Base-by-base conservation (phyloP, 1,139 yeast species). In the Diutina sp. region DNA sequence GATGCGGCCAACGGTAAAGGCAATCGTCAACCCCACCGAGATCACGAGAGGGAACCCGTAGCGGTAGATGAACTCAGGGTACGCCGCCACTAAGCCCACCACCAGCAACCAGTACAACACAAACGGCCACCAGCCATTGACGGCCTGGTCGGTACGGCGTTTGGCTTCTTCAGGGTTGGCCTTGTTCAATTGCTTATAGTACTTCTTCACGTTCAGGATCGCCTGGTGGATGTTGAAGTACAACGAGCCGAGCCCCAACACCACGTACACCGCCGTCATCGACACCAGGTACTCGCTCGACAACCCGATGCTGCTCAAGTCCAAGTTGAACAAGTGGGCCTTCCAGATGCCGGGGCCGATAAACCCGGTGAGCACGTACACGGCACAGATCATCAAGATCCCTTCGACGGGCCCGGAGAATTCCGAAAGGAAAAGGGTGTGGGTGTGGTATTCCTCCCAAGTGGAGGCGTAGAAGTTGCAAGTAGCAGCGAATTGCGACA, bases 341-440 rank as follows among this genome's bases (percentile, higher is more conserved):
- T 77, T 75, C 93, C 96, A 91, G 51, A 83, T 67, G 1, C 78
- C 82, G 1, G 89, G 85, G 2, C 97, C 97, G 58, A 74, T 72
- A 48, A 82, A 59, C 4, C 90, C 96, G 1, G 96, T 86, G 18
- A 80, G 55, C 6, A 82, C 58, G 65, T 80, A 88, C 21, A 83
- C 71, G 0, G 64, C 69, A 48, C 82, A 69, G 56, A 90, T 75
- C 74, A 86, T 77, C 61, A 90, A 69, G 47, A 91, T 88, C 4
- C 98, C 98, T 70, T 91, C 98, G 1, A 91, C 98, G 0, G 98
- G 98, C 0, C 98, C 98, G 25, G 95, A 87, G 65, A 90, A 86
- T 60, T 80, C 82, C 51, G 95, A 84, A 57, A 91, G 74, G 68
- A 78, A 91, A 60, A 91, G 74, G 44, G 85, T 86, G 63, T 90